Percentiles rank a stretch among this genome's conserved stretches.
Evolutionary conservation across 116 monocot genomes (phyloP).

Genomic region (Trichopus zeylanicus): DNA sequence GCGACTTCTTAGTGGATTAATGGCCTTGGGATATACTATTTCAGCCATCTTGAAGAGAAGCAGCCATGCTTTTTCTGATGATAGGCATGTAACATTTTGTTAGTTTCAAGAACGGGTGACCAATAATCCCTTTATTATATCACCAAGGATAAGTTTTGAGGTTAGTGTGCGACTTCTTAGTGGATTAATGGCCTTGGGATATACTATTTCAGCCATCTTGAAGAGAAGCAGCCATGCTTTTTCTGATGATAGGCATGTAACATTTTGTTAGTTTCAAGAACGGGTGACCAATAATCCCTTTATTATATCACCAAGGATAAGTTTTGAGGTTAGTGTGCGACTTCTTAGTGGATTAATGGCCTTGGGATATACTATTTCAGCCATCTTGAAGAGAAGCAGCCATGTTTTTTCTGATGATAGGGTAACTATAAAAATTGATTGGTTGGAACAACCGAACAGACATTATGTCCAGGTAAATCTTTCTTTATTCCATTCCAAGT

Average conservation of each 20-base stretch:
- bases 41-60: no score
- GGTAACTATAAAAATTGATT: constrained; percentile 88
- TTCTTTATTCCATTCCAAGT: background rate
- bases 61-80: no score
- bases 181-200: constrained; percentile 97
- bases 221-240: constrained; percentile 94
- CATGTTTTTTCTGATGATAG: constrained; percentile 79
- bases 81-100: no score
- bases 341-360: constrained; percentile 99
- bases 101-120: no score
- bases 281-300: constrained; percentile 97
- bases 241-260: constrained; percentile 64
- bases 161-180: no score
- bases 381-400: constrained; percentile 93
- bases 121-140: no score
- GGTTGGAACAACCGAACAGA: constrained; percentile 90
- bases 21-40: no score
- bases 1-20: no score
- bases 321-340: constrained; percentile 98
- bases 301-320: constrained; percentile 97
- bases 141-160: no score
- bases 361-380: constrained; percentile 88
- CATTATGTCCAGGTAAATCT: constrained; percentile 80
- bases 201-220: constrained; percentile 89
- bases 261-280: constrained; percentile 66